phyloP scores from a whole-genome alignment of 2,329 filamentous ascomycete genomes.

The Sporothrix sp. region DNA sequence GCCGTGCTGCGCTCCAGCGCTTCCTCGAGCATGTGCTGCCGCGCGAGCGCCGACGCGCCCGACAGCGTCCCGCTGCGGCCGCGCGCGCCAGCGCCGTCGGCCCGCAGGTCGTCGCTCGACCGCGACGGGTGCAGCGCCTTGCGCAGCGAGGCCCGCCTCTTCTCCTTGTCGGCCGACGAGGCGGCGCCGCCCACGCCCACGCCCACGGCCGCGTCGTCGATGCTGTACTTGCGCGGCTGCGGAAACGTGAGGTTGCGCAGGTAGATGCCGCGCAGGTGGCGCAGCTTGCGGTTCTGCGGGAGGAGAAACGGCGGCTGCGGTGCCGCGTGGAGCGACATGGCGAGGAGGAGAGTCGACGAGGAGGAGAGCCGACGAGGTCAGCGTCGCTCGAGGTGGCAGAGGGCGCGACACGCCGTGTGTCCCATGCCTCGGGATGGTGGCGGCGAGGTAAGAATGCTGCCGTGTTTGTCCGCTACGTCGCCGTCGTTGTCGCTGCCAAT shows the following conservation, averaged over 20 bases:
- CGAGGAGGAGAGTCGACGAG: not conserved
- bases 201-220: slow-evolving; percentile 61
- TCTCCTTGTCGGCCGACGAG: slow-evolving; percentile 50
- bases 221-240: slow-evolving; percentile 47
- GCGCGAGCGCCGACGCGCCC: slow-evolving; percentile 30
- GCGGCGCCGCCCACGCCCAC: not conserved
- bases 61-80: slow-evolving; percentile 42
- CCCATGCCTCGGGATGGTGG: too few relatives aligned
- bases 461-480: too few relatives aligned
- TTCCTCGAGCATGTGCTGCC: slow-evolving; percentile 69
- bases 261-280: slow-evolving; percentile 79
- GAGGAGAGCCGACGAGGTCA: too few relatives aligned
- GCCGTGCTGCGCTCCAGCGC: slow-evolving; percentile 62
- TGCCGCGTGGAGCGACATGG: not conserved
- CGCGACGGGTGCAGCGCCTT: slow-evolving; percentile 41
- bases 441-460: too few relatives aligned
- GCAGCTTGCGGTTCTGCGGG: slow-evolving; percentile 73
- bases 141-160: slow-evolving; percentile 45
- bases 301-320: slow-evolving; percentile 40
- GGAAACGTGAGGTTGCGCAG: slow-evolving; percentile 73
- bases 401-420: too few relatives aligned
- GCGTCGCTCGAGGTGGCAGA: too few relatives aligned
- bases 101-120: slow-evolving; percentile 43
- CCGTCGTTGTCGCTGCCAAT: too few relatives aligned
- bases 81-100: slow-evolving; percentile 22